Evolutionary conservation across 1,139 yeast species (phyloP), one percentile per base, ranked within the genome.

Genomic region (Kluyveromyces sp.): DNA sequence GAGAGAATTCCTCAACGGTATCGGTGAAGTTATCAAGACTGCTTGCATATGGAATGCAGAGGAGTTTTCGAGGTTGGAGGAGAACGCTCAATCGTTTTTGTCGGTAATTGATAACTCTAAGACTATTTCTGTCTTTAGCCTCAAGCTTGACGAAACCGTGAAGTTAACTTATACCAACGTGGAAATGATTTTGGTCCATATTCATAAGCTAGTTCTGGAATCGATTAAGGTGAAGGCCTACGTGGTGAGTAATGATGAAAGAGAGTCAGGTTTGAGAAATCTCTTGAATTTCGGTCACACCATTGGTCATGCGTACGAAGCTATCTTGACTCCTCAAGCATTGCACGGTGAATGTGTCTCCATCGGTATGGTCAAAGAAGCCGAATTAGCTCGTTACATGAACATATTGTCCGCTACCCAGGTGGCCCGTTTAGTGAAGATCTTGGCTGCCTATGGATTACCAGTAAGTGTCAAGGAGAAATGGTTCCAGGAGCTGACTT

Each of bases 271-370:
- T 2, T 74, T 92, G 55, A 77, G 99, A 68, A 92, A 92, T 65
- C 70, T 92, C 55, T 74, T 92, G 50, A 92, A 92, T 66, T 94
- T 92, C 61, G 99, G 99, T 26, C 99, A 92, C 65, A 80, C 96
- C 31, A 89, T 92, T 57, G 99, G 98, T 37, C 99, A 92, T 64
- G 99, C 99, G 20, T 88, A 84, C 54, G 99, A 92, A 69, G 98
- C 98, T 13, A 79, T 94, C 30, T 73, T 92, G 52, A 88, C 97
- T 3, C 98, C 99, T 7, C 88, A 89, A 63, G 94, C 95, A 16
- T 74, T 92, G 39, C 99, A 92, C 57, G 99, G 99, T 48, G 99
- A 92, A 66, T 92, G 98, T 73, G 98, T 92, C 16, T 76, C 97
- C 8, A 76, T 92, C 50, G 99, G 99, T 51, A 85, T 89, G 79